phyloP scores from a whole-genome alignment of 257 asterid species.

The Oldenlandia corymbosa region DNA sequence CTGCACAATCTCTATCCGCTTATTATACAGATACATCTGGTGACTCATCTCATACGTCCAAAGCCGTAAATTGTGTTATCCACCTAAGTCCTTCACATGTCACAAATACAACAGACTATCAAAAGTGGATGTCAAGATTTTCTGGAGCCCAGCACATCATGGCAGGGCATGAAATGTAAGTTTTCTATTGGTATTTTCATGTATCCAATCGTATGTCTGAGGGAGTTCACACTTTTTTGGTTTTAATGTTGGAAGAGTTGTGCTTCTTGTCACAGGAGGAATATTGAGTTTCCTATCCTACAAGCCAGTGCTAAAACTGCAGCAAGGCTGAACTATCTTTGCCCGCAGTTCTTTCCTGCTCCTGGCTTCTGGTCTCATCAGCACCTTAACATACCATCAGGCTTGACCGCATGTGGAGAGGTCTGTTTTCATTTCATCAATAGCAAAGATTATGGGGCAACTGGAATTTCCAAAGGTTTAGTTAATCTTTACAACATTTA shows the following conservation, averaged over 20 bases:
- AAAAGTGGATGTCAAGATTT: slow-evolving; percentile 77
- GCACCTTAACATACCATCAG: slow-evolving; percentile 29
- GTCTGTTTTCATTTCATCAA: slow-evolving; percentile 23
- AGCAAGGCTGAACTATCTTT: slow-evolving; percentile 74
- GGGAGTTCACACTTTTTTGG: neutral
- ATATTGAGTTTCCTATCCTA: slow-evolving; percentile 80
- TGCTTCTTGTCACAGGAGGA: slow-evolving; percentile 51
- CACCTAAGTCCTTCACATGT: slow-evolving; percentile 67
- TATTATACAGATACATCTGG: slow-evolving; percentile 45
- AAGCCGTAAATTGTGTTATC: slow-evolving; percentile 74
- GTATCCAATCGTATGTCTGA: neutral
- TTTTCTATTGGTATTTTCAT: slow-evolving; percentile 7
- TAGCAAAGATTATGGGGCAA: neutral
- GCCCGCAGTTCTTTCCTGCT: slow-evolving; percentile 90
- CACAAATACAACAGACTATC: slow-evolving; percentile 50
- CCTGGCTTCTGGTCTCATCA: slow-evolving; percentile 78
- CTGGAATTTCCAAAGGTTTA: slow-evolving; percentile 1
- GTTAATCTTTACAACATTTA: slow-evolving; percentile 16
- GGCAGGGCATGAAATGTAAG: slow-evolving; percentile 97
- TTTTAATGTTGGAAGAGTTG: slow-evolving; percentile 7
- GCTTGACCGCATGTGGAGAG: slow-evolving; percentile 26
- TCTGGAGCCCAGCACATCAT: slow-evolving; percentile 85
- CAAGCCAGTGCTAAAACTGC: slow-evolving; percentile 81
- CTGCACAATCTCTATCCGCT: slow-evolving; percentile 43
- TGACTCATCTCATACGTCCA: slow-evolving; percentile 39